Evolutionary conservation across 2,329 filamentous ascomycete species (phyloP).

Genomic region (Botrytis medusae): DNA sequence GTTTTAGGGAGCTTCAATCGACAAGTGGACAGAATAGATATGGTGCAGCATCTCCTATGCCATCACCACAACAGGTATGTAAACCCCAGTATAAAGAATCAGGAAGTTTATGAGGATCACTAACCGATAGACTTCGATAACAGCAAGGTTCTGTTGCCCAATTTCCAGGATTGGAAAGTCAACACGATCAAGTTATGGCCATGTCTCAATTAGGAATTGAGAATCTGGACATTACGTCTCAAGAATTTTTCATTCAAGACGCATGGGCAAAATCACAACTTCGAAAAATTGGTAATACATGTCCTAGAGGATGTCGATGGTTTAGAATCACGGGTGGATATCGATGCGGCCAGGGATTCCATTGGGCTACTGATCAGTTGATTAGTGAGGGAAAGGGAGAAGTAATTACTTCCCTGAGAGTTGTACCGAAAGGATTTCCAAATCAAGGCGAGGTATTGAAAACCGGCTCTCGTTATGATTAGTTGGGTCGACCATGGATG

Average conservation of each 20-base stretch:
- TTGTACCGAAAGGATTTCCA: background rate
- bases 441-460: background rate
- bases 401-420: background rate
- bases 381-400: background rate
- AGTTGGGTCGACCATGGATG: background rate
- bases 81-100: background rate
- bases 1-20: background rate
- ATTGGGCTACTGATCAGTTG: background rate
- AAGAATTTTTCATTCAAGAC: background rate
- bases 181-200: background rate
- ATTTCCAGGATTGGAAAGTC: background rate
- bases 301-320: conserved; percentile 2
- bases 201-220: background rate
- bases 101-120: background rate
- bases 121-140: background rate
- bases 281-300: background rate
- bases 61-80: background rate
- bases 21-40: background rate
- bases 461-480: background rate
- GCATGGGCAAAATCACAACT: conserved; percentile 3
- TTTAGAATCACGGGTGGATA: background rate
- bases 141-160: background rate
- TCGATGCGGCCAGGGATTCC: background rate
- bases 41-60: background rate
- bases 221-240: background rate